Base-by-base conservation (phyloP, 352 stramenopile species). In the Phytophthora brassicae region DNA sequence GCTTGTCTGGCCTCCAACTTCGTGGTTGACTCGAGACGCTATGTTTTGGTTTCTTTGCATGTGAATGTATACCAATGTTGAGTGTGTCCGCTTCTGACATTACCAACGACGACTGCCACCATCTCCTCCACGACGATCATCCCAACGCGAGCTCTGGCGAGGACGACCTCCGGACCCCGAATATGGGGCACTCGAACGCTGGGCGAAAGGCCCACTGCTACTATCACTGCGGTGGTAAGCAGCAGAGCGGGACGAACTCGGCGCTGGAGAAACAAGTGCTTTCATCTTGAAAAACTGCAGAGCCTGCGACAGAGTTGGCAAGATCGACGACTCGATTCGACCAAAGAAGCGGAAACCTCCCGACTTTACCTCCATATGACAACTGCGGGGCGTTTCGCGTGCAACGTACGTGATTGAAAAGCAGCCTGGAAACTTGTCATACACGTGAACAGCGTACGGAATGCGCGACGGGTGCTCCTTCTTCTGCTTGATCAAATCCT, bases 201-300 rank as follows among this genome's bases (percentile, higher is more conserved):
- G 84, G 14, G 76, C 76, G 24, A 93, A 93, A 8, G 84, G 84
- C 16, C 67, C 73, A 45, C 60, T 85, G 43, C 56, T 74, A 45
- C 57, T 73, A 14, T 84, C 74, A 8, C 77, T 66, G 23, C 70
- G 79, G 19, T 72, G 62, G 66, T 88, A 88, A 5, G 81, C 74
- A 24, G 75, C 52, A 3, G 72, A 44, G 20, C 73, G 68, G 41
- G 77, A 78, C 11, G 78, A 72, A 20, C 54, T 68, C 16, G 56
- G 64, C 2, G 79, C 47, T 13, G 84, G 84, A 31, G 70, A 77
- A 7, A 92, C 75, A 19, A 94, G 57, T 0, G 87, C 87, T 56
- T 91, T 93, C 85, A 92, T 93, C 60, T 96, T 96, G 72, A 96
- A 96, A 72, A 94, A 96, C 63, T 93, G 81, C 23, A 96, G 69